Evolutionary conservation across 192 early-diverging fungal genomes (phyloP).

Genomic region (Lobosporangium transversale): DNA sequence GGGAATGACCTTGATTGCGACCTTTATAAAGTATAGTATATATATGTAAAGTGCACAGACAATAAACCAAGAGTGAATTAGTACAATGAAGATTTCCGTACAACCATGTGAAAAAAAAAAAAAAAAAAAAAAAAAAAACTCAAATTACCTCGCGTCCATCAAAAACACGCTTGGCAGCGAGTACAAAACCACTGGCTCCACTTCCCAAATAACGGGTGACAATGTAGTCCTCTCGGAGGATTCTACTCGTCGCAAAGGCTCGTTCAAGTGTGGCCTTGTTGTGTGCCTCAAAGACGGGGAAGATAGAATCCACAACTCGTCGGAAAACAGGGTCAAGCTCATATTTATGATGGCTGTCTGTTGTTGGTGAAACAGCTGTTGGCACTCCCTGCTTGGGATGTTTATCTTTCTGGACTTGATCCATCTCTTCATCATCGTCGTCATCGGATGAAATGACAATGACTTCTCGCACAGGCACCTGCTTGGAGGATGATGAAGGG

Average conservation of each 20-base stretch:
- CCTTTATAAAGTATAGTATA: too few species aligned
- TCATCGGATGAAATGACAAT: constrained; percentile 38
- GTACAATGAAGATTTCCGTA: too few species aligned
- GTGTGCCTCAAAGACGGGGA: constrained; percentile 20
- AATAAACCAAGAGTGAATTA: not conserved
- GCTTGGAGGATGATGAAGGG: not conserved
- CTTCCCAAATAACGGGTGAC: constrained; percentile 31
- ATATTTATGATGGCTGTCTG: constrained; percentile 11
- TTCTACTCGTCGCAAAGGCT: constrained; percentile 26
- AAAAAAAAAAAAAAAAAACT: constrained; percentile 1
- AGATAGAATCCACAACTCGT: constrained; percentile 28
- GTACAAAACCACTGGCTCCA: constrained; percentile 31
- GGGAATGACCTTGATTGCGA: constrained; percentile 38
- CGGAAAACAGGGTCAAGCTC: constrained; percentile 18
- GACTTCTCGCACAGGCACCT: constrained; percentile 9
- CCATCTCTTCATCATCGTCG: too few species aligned
- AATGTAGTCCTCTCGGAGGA: constrained; percentile 34
- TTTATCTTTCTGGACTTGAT: not conserved
- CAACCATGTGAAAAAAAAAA: not conserved
- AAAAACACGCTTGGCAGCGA: constrained; percentile 22
- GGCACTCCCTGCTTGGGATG: not conserved
- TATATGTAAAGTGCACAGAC: not conserved
- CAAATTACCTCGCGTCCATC: constrained; percentile 34
- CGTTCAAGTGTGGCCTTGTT: constrained; percentile 34
- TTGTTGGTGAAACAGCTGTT: not conserved